A percentile compares a stretch with the other conserved stretches of the same genome.
phyloP scores from a whole-genome alignment of 306 rosid genomes.

The Luffa acutangula region DNA sequence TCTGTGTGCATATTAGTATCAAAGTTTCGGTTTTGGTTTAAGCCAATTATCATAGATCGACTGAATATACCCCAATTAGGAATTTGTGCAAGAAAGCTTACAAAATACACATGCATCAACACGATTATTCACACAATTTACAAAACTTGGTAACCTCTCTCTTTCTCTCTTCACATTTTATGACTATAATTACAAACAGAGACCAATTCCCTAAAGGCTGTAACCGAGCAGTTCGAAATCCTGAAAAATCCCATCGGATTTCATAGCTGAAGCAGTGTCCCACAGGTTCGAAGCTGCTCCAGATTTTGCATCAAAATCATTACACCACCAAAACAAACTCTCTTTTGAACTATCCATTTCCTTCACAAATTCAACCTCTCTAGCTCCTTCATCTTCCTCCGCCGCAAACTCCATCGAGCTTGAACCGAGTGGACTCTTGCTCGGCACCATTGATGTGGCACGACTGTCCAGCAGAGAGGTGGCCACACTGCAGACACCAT shows the following conservation, averaged over 20 bases:
- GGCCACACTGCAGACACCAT: not conserved
- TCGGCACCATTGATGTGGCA: not conserved
- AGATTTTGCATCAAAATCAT: not conserved
- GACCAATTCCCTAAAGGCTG: not conserved
- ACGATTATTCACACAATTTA: not conserved
- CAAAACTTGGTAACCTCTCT: not conserved
- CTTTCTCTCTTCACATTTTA: not conserved
- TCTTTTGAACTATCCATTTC: not conserved
- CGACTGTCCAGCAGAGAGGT: not conserved
- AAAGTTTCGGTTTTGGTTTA: not conserved
- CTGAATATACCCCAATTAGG: not conserved
- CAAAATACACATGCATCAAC: not conserved
- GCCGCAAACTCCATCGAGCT: not conserved
- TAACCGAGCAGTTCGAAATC: not conserved
- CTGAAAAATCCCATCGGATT: not conserved
- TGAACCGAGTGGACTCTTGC: not conserved
- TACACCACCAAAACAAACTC: not conserved
- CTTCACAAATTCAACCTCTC: not conserved
- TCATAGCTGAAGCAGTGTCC: not conserved
- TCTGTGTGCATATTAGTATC: not conserved
- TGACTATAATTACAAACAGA: not conserved
- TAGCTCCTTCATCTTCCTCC: not conserved
- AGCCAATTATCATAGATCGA: not conserved
- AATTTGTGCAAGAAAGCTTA: not conserved
- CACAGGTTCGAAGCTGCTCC: not conserved